phyloP scores from a whole-genome alignment of 1,284 basidiomycete species.

The Marasmius sp. region DNA sequence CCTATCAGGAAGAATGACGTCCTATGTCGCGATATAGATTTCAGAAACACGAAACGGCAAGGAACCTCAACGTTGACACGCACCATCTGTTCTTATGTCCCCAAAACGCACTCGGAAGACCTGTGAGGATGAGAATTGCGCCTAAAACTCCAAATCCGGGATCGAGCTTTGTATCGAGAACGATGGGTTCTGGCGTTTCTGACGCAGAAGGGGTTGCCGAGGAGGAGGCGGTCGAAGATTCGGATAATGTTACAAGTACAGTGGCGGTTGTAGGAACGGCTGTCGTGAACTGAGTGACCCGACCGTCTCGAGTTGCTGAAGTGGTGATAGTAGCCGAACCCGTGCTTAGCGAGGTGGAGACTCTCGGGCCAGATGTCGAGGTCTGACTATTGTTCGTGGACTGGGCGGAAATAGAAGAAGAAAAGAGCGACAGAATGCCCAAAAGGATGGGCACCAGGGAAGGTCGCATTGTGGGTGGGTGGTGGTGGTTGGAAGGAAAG shows the following conservation, averaged over 20 bases:
- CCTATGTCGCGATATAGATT: slow-evolving; percentile 42
- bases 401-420: slow-evolving; percentile 18
- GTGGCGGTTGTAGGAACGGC: slow-evolving; percentile 59
- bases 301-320: slow-evolving; percentile 45
- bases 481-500: slow-evolving; percentile 17
- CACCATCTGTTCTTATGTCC: slow-evolving; percentile 94
- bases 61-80: slow-evolving; percentile 21
- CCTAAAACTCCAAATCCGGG: slow-evolving; percentile 90
- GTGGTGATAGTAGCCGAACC: slow-evolving; percentile 47
- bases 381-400: slow-evolving; percentile 12
- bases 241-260: slow-evolving; percentile 49
- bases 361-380: slow-evolving; percentile 3
- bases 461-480: slow-evolving; percentile 16
- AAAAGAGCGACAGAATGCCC: slow-evolving; percentile 12
- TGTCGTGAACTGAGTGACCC: slow-evolving; percentile 47
- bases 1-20: slow-evolving; percentile 92
- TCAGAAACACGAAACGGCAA: slow-evolving; percentile 10
- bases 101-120: slow-evolving; percentile 85
- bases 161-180: slow-evolving; percentile 76
- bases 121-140: slow-evolving; percentile 84
- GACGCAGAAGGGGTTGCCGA: slow-evolving; percentile 43
- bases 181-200: slow-evolving; percentile 50
- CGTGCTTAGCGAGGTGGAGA: slow-evolving; percentile 52
- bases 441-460: slow-evolving; percentile 6
- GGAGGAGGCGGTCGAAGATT: slow-evolving; percentile 32